Conservation (phyloP, 805 yeast species). For the Candida ipomoeae region DNA sequence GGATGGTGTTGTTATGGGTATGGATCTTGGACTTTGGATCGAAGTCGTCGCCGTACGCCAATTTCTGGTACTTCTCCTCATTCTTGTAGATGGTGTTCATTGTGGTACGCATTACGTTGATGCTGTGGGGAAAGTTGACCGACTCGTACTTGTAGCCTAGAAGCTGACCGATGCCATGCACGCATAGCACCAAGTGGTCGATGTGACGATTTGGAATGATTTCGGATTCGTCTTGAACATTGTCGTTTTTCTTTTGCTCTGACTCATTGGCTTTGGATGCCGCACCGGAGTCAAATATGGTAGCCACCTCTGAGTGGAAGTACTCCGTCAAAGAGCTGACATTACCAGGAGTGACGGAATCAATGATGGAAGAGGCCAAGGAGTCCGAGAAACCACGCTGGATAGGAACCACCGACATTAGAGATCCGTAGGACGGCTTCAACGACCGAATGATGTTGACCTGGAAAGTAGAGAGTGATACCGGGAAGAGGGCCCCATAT, state of each 20-base stretch:
- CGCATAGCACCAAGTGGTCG: constrained; percentile 73
- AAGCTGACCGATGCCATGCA: constrained; percentile 94
- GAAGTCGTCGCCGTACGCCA: constrained; percentile 24
- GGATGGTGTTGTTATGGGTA: constrained; percentile 54
- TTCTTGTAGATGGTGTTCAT: constrained; percentile 46
- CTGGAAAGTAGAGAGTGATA: constrained; percentile 38
- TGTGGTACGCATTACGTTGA: constrained; percentile 59
- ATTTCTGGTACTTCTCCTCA: constrained; percentile 34
- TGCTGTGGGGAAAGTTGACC: constrained; percentile 82
- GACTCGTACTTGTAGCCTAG: constrained; percentile 74
- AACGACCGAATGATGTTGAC: constrained; percentile 33
- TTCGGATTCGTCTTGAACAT: constrained; percentile 1
- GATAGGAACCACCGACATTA: constrained; percentile 46
- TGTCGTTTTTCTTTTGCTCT: constrained; percentile 17
- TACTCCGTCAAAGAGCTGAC: constrained; percentile 32
- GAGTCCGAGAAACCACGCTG: constrained; percentile 47
- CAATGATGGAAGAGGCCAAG: constrained; percentile 29
- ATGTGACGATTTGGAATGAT: constrained; percentile 27
- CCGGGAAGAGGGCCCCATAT: constrained; percentile 47
- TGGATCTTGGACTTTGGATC: constrained; percentile 15
- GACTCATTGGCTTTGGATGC: constrained; percentile 7
- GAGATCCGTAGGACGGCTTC: constrained; percentile 31
- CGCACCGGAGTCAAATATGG: constrained; percentile 18
- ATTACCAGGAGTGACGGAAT: constrained; percentile 28
- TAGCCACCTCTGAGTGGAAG: constrained; percentile 26